Percentiles rank a stretch among this genome's conserved stretches.
These are phyloP conservation scores for Paecilomyces niveus DNA, from an alignment of 2,329 filamentous ascomycete species.

Conservation along the genomic window DNA sequence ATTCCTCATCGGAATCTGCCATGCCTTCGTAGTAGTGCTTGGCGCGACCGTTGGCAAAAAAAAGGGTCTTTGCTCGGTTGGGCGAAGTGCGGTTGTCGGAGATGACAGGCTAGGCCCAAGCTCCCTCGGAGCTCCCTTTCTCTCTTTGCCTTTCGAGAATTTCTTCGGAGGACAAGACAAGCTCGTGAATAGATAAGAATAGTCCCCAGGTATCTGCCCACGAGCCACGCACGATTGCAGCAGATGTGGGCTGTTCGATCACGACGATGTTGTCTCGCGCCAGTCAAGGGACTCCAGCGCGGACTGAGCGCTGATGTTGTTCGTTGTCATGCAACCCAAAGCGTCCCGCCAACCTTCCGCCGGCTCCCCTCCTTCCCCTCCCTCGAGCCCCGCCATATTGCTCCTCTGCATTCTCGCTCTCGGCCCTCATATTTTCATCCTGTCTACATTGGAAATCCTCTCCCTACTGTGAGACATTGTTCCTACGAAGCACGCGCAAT, in stretches of 20 bases:
- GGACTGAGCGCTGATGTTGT: constrained; percentile 15
- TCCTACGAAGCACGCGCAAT: constrained; percentile 37
- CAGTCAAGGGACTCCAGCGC: constrained; percentile 18
- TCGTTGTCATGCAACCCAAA: constrained; percentile 16
- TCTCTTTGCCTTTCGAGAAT: constrained; percentile 1
- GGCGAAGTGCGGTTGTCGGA: constrained; percentile 2
- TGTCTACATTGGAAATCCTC: constrained; percentile 10
- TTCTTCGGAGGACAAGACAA: neutral
- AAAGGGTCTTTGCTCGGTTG: neutral
- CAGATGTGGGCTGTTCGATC: constrained; percentile 23
- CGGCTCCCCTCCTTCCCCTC: constrained; percentile 12
- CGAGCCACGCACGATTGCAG: constrained; percentile 2
- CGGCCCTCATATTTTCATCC: constrained; percentile 8
- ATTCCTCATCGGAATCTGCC: constrained; percentile 47
- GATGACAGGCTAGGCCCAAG: constrained; percentile 18
- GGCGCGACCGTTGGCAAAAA: neutral
- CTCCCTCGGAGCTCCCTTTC: constrained; percentile 22
- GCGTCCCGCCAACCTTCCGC: constrained; percentile 21
- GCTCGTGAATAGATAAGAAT: neutral
- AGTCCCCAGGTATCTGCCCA: neutral
- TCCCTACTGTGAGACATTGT: constrained; percentile 25
- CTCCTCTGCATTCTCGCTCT: constrained; percentile 12
- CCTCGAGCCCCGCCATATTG: constrained; percentile 7
- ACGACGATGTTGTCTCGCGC: constrained; percentile 22
- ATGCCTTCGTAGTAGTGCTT: constrained; percentile 13